Evolutionary conservation across 176 grass and related monocot species (phyloP), one percentile per base, ranked within the genome.

Genomic region (Calamus simplicifolius): DNA sequence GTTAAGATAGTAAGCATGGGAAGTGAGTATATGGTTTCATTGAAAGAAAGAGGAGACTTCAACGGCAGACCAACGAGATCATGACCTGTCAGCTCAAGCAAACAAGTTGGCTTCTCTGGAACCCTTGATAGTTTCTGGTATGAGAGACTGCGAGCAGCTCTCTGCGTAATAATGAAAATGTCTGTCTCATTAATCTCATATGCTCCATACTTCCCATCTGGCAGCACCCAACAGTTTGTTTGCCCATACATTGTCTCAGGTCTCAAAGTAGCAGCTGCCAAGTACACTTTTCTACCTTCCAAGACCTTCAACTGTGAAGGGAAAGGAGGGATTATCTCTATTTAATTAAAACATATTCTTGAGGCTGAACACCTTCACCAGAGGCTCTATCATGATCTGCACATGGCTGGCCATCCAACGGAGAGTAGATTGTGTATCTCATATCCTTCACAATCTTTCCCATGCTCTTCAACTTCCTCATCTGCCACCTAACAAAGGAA

Each of bases 221-320:
- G 89, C 61, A 84, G 66, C 8, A 93, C 89, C 89, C 89, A 93
- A 49, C 80, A 87, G 60, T 93, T 87, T 51, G 89, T 87, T 49
- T 87, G 83, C 19, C 88, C 88, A 59, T 93, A 93, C 89, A 93
- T 84, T 0, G 83, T 93, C 66, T 93, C 83, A 66, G 80, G 83
- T 58, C 89, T 84, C 25, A 93, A 38, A 50, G 83, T 93, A 28
- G 80, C 83, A 60, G 89, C 89, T 52, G 80, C 89, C 63, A 93
- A 62, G 56, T 78, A 93, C 4, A 93, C 80, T 2, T 81, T 84
- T 27, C 62, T 81, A 16, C 89, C 80, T 57, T 87, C 89, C 67
- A 93, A 66, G 5, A 54, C 53, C 75, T 84, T 87, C 69, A 93
- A 66, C 66, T 79, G 81, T n/a, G 58, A 51, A 31, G 80, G 63